A percentile compares a stretch with the other conserved stretches of the same genome.
phyloP scores from a whole-genome alignment of 257 asterid genomes.

The Oldenlandia corymbosa region DNA sequence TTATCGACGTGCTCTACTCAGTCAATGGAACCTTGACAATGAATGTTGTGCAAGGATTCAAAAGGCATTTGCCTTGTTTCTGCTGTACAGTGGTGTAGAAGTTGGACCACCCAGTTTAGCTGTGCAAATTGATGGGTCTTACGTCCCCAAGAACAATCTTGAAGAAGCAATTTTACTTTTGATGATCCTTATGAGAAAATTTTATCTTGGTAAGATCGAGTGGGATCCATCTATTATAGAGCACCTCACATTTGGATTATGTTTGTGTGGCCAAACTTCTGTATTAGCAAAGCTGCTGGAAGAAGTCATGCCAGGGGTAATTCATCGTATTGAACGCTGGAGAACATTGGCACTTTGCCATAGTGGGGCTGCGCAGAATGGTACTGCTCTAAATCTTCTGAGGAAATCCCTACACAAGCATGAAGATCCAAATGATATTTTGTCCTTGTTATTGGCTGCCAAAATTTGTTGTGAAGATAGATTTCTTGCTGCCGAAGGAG shows the following conservation, averaged over 20 bases:
- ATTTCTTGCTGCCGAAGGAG: conserved; percentile 85
- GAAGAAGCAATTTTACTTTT: conserved; percentile 93
- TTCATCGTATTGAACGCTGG: conserved; percentile 83
- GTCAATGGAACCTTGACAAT: conserved; percentile 92
- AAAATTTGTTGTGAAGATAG: conserved; percentile 76
- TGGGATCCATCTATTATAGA: conserved; percentile 90
- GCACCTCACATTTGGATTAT: conserved; percentile 85
- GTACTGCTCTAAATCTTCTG: conserved; percentile 63
- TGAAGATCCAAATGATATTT: conserved; percentile 81
- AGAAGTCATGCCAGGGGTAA: conserved; percentile 78
- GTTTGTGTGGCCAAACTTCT: conserved; percentile 75
- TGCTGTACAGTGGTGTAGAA: conserved; percentile 86
- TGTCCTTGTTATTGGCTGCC: conserved; percentile 72
- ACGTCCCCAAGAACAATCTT: conserved; percentile 78
- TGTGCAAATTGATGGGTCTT: conserved; percentile 79
- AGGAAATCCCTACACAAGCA: conserved; percentile 65
- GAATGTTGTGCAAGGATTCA: conserved; percentile 94
- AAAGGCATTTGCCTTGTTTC: conserved; percentile 80
- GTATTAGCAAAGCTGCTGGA: conserved; percentile 84
- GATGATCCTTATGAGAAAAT: conserved; percentile 93
- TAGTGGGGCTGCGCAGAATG: conserved; percentile 61
- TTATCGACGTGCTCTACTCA: conserved; percentile 83
- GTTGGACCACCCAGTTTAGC: conserved; percentile 82
- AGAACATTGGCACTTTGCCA: conserved; percentile 75
- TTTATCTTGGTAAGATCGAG: conserved; percentile 63